Evolutionary conservation across 1,284 basidiomycete genomes (phyloP).

Genomic region (Taiwanofungus camphoratus): DNA sequence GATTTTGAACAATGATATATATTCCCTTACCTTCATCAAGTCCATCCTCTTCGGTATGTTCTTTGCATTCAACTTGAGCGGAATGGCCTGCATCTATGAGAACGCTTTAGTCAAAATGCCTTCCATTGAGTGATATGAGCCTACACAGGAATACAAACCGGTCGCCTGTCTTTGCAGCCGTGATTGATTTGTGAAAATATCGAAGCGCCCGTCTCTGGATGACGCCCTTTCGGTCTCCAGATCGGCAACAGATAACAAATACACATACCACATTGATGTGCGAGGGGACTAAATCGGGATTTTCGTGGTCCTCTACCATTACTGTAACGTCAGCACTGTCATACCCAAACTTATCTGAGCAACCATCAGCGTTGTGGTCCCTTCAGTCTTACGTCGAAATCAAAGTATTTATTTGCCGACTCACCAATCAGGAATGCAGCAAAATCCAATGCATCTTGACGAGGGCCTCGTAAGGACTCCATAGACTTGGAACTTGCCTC

Average conservation of each 20-base stretch:
- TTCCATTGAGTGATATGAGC: not conserved
- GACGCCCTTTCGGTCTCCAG: not conserved
- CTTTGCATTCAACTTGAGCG: slow-evolving; percentile 12
- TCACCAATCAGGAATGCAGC: slow-evolving; percentile 11
- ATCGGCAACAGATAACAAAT: not conserved
- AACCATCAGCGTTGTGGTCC: not conserved
- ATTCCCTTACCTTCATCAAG: slow-evolving; percentile 31
- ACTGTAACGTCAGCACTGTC: slow-evolving; percentile 9
- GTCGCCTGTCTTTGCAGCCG: slow-evolving; percentile 12
- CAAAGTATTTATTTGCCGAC: not conserved
- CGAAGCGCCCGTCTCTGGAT: slow-evolving; percentile 7
- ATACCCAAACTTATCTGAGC: slow-evolving; percentile 10
- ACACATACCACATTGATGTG: slow-evolving; percentile 14
- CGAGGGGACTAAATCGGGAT: slow-evolving; percentile 8
- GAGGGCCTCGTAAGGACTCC: no score
- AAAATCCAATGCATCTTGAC: slow-evolving; percentile 10
- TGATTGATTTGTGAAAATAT: slow-evolving; percentile 10
- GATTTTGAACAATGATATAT: no score
- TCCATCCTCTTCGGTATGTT: slow-evolving; percentile 16
- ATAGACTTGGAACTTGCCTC: no score
- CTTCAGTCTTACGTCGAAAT: not conserved
- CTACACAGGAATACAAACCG: slow-evolving; percentile 16
- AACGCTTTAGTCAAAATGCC: not conserved
- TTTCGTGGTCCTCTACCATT: slow-evolving; percentile 8
- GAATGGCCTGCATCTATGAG: slow-evolving; percentile 16